These are phyloP conservation scores for Myxozyma lipomycoides DNA, from an alignment of 805 yeast species.

Conservation along the genomic window DNA sequence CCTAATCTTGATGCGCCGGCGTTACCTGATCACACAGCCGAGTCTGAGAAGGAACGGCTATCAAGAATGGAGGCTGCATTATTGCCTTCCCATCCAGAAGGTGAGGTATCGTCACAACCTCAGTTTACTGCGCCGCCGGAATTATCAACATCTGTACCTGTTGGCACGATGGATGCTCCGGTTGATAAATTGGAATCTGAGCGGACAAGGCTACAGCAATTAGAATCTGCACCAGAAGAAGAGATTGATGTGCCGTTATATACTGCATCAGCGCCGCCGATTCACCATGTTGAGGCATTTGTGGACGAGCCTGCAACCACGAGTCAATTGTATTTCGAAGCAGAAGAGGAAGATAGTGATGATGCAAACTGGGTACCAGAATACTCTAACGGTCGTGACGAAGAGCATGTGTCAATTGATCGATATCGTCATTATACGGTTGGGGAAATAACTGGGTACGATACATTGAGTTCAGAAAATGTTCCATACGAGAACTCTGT, in stretches of 20 bases:
- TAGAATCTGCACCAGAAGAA: conserved; percentile 13
- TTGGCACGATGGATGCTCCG: conserved; percentile 1
- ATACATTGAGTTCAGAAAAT: conserved; percentile 5
- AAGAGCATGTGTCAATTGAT: conserved; percentile 20
- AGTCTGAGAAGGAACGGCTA: conserved; percentile 56
- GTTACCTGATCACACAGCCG: not conserved
- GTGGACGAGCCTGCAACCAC: conserved; percentile 1
- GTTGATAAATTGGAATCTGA: conserved; percentile 22
- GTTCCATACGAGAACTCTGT: conserved; percentile 18
- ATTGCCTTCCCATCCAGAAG: conserved; percentile 55
- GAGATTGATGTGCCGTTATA: conserved; percentile 11
- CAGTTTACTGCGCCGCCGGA: not conserved
- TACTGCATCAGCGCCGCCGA: conserved; percentile 15
- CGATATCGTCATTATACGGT: conserved; percentile 14
- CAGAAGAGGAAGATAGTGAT: conserved; percentile 8
- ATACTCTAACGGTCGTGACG: conserved; percentile 18
- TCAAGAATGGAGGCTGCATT: conserved; percentile 54
- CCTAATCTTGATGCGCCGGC: not conserved
- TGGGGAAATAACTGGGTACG: conserved; percentile 6
- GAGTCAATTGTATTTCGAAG: not conserved
- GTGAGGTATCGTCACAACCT: not conserved
- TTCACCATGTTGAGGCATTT: conserved; percentile 4
- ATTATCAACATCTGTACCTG: conserved; percentile 8
- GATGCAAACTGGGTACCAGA: conserved; percentile 23
- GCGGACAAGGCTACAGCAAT: conserved; percentile 10